phyloP scores from a whole-genome alignment of 305 asterid genomes.

The Fraxinus greggii region DNA sequence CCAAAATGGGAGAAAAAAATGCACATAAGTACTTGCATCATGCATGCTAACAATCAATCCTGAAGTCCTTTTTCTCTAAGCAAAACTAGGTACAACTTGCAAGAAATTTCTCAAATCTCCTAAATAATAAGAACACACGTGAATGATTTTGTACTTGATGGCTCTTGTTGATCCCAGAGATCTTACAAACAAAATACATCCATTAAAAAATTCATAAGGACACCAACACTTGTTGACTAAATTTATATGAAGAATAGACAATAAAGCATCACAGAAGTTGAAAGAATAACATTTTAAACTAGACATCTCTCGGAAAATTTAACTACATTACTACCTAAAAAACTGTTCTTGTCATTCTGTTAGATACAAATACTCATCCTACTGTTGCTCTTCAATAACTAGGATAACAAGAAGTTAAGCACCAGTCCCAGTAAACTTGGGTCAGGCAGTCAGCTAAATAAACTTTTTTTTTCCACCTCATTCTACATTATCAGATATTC shows the following conservation, averaged over 20 bases:
- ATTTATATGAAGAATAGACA: slow-evolving; percentile 8
- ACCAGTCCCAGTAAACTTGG: neutral
- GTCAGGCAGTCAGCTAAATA: neutral
- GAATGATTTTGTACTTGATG: neutral
- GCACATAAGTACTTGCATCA: neutral
- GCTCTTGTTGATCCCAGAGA: neutral
- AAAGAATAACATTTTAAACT: slow-evolving; percentile 3
- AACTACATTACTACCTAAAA: neutral
- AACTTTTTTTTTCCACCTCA: neutral
- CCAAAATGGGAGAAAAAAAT: neutral
- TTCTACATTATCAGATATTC: neutral
- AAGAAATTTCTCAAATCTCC: neutral
- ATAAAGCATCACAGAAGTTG: slow-evolving; percentile 12
- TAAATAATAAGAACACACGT: neutral
- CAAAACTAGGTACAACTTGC: neutral
- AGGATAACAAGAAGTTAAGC: neutral
- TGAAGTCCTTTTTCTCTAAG: neutral
- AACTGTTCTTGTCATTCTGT: neutral
- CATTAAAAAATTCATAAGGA: neutral
- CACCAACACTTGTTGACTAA: neutral
- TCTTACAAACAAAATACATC: neutral
- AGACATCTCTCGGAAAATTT: slow-evolving; percentile 1
- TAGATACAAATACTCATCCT: neutral
- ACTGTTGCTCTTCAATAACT: neutral
- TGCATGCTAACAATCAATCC: neutral